These are phyloP conservation scores for Pleurotus sapidus DNA, from an alignment of 768 basidiomycete genomes.

Conservation along the genomic window DNA sequence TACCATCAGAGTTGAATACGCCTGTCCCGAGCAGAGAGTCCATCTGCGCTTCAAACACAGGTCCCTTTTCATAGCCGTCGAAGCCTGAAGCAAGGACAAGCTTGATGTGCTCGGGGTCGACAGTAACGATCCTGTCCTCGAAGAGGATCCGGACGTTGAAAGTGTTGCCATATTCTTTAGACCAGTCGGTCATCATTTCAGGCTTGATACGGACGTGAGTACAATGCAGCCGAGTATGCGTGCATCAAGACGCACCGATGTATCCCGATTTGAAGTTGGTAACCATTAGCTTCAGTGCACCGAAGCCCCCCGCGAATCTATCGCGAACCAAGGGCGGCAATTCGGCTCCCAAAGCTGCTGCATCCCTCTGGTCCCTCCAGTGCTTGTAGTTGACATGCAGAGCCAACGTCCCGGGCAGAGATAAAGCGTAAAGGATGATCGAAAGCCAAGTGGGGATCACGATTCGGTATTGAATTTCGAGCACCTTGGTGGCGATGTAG, in stretches of 20 bases:
- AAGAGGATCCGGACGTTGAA: conserved; percentile 32
- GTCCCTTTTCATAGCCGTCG: conserved; percentile 33
- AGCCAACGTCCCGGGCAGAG: conserved; percentile 4
- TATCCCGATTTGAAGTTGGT: conserved; percentile 20
- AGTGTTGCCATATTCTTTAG: conserved; percentile 26
- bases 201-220: conserved; percentile 23
- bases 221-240: background rate
- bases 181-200: conserved; percentile 35
- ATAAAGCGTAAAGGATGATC: conserved; percentile 2
- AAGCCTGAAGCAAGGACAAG: conserved; percentile 45
- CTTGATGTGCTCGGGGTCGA: conserved; percentile 51
- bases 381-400: background rate
- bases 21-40: conserved; percentile 47
- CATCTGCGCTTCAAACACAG: conserved; percentile 14
- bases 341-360: conserved; percentile 6
- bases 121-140: conserved; percentile 38
- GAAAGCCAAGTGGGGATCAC: background rate
- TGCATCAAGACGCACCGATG: conserved; percentile 18
- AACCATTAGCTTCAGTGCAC: background rate
- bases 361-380: conserved; percentile 5
- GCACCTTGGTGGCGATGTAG: background rate
- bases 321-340: conserved; percentile 8
- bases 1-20: conserved; percentile 59
- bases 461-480: background rate
- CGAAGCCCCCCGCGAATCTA: conserved; percentile 1